A percentile compares a stretch with the other conserved stretches of the same genome.
Conservation (phyloP, 306 rosid genomes). For the Sphenostylis stenocarpa region DNA sequence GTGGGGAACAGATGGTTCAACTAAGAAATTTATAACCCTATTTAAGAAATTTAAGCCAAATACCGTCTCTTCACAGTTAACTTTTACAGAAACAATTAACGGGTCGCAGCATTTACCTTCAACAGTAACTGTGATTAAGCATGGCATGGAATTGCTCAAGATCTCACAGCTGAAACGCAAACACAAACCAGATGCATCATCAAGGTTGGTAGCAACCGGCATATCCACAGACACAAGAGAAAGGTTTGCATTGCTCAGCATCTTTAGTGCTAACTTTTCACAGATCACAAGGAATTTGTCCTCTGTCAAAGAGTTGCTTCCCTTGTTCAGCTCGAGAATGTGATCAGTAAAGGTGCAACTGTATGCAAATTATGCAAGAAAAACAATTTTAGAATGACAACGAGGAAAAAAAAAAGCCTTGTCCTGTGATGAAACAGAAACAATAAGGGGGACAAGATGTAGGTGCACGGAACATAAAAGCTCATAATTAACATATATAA, state of each 20-base stretch:
- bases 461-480: background rate
- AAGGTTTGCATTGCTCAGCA: conserved; percentile 80
- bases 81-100: conserved; percentile 61
- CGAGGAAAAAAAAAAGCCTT: background rate
- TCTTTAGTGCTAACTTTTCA: conserved; percentile 67
- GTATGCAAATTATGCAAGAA: conserved; percentile 42
- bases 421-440: background rate
- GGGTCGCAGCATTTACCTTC: conserved; percentile 92
- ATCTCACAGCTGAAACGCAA: conserved; percentile 83
- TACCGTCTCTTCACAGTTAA: conserved; percentile 95
- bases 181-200: conserved; percentile 90
- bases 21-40: conserved; percentile 75
- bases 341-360: conserved; percentile 85
- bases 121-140: conserved; percentile 71
- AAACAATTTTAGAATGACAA: conserved; percentile 33
- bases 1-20: conserved; percentile 51
- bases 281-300: conserved; percentile 84
- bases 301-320: conserved; percentile 46
- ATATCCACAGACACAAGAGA: conserved; percentile 82
- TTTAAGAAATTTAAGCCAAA: conserved; percentile 90
- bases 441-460: background rate
- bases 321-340: conserved; percentile 60
- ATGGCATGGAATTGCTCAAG: conserved; percentile 70
- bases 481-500: background rate
- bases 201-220: conserved; percentile 72